These are phyloP conservation scores for Alternaria sp. DNA, from an alignment of 2,329 filamentous ascomycete genomes.

Conservation along the genomic window DNA sequence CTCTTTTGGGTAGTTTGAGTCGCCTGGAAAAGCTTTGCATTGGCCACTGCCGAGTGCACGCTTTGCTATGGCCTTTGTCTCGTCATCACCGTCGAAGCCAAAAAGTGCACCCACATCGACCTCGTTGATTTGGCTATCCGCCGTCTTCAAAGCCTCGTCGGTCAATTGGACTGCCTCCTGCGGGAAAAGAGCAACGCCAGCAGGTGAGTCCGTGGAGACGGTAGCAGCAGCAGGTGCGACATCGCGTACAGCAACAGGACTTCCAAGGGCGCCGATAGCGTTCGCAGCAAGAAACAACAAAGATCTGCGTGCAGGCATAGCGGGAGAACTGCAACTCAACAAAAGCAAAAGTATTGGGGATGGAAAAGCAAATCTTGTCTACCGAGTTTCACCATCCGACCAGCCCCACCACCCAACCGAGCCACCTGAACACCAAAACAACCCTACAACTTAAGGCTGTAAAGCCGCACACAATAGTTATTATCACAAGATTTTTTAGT, in stretches of 20 bases:
- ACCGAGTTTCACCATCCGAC: too few relatives aligned
- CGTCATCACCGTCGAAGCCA: slow-evolving; percentile 46
- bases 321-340: not conserved
- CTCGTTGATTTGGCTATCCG: slow-evolving; percentile 6
- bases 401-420: too few relatives aligned
- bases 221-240: slow-evolving; percentile 22
- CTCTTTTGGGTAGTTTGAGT: slow-evolving; percentile 27
- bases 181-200: slow-evolving; percentile 20
- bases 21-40: slow-evolving; percentile 37
- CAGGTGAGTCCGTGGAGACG: slow-evolving; percentile 17
- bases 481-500: too few relatives aligned
- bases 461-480: too few relatives aligned
- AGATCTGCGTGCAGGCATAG: slow-evolving; percentile 15
- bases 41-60: slow-evolving; percentile 6
- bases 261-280: slow-evolving; percentile 12
- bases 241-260: slow-evolving; percentile 11
- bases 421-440: too few relatives aligned
- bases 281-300: slow-evolving; percentile 10
- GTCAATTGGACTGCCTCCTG: slow-evolving; percentile 29
- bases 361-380: not conserved
- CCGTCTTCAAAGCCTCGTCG: slow-evolving; percentile 13
- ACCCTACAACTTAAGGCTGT: too few relatives aligned
- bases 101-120: slow-evolving; percentile 13
- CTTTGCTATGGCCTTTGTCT: not conserved
- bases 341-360: not conserved